Percentiles rank a stretch among this genome's conserved stretches.
These are phyloP conservation scores for Bimuria novae-zelandiae DNA, from an alignment of 2,329 filamentous ascomycete species.

Conservation along the genomic window DNA sequence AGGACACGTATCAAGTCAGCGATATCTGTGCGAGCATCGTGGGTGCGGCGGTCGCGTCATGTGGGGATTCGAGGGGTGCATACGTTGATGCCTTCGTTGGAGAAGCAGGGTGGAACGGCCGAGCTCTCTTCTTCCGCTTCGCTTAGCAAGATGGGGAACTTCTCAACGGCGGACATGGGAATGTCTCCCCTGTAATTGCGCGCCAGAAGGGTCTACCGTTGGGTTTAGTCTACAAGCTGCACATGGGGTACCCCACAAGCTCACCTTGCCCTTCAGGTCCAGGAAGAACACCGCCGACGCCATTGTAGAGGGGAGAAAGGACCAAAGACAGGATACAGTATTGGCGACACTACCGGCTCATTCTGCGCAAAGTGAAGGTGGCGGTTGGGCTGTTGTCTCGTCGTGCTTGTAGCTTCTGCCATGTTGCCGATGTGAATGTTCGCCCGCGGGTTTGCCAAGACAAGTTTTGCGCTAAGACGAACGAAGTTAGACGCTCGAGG, in stretches of 20 bases:
- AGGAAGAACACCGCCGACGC: conserved; percentile 98
- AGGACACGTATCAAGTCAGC: conserved; percentile 2
- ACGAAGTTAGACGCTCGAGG: neutral
- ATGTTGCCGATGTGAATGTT: conserved; percentile 14
- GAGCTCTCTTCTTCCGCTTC: conserved; percentile 99
- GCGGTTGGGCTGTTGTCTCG: conserved; percentile 12
- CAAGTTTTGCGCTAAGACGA: conserved; percentile 2
- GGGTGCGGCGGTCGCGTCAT: neutral
- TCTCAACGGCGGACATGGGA: conserved; percentile 98
- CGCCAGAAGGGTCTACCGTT: conserved; percentile 83
- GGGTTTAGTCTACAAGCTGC: conserved; percentile 35
- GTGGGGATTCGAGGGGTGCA: conserved; percentile 33
- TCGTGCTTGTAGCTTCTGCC: neutral
- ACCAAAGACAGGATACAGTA: conserved; percentile 5
- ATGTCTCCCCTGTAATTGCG: conserved; percentile 99
- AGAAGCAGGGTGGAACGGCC: conserved; percentile 96
- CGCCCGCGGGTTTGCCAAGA: conserved; percentile 10
- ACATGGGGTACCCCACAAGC: conserved; percentile 34
- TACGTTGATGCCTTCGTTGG: conserved; percentile 97
- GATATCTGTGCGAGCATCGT: neutral
- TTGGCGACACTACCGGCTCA: conserved; percentile 20
- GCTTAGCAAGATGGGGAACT: conserved; percentile 92
- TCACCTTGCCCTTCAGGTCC: conserved; percentile 98
- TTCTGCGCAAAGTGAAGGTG: conserved; percentile 19
- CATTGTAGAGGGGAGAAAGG: conserved; percentile 61